Evolutionary conservation across 129 eudicot genomes (phyloP), one percentile per base, ranked within the genome.

Genomic region (Pseudognaphalium luteoalbum): DNA sequence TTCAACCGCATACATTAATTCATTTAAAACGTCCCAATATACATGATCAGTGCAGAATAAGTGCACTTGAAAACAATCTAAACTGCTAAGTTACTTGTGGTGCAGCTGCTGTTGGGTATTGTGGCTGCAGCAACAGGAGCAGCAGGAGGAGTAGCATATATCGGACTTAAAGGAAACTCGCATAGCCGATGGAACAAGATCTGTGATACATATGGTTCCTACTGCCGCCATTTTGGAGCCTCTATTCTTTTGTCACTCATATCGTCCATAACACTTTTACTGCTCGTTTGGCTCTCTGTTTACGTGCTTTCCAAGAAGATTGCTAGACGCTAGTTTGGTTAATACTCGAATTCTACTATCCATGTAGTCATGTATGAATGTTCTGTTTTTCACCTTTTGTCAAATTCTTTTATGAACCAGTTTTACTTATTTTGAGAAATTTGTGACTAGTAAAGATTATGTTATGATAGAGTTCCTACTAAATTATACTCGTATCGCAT

Each of bases 81-180:
- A 35, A 35, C 41, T n/a, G n/a, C n/a, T 5, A 35, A 35, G 47
- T 35, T 6, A 20, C 56, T 28, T 20, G 47, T 58, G 63, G 37
- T 66, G 86, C 92, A 92, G 98, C 69, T 92, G 73, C 41, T 90
- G 57, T 62, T 92, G 79, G 89, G 92, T 30, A 86, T 92, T 7
- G 80, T 85, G 44, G 89, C 90, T 11, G 72, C 98, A 5, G 96
- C 96, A 44, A 77, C 87, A 5, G 98, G 96, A 71, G 73, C 96
- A 82, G 84, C 83, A 42, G 92, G 91, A 12, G 96, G 61, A 34
- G 96, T 92, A 4, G 96, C 76, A n/a, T 90, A 92, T 79, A 62
- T 92, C 15, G 98, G 98, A 59, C 71, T 88, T 17, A 89, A 78
- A 80, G 97, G 97, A 15, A 89, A 89, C 78, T 64, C 86, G n/a